A percentile compares a stretch with the other conserved stretches of the same genome.
Conservation (phyloP, 208 protist species). For the Leishmania arabica region DNA sequence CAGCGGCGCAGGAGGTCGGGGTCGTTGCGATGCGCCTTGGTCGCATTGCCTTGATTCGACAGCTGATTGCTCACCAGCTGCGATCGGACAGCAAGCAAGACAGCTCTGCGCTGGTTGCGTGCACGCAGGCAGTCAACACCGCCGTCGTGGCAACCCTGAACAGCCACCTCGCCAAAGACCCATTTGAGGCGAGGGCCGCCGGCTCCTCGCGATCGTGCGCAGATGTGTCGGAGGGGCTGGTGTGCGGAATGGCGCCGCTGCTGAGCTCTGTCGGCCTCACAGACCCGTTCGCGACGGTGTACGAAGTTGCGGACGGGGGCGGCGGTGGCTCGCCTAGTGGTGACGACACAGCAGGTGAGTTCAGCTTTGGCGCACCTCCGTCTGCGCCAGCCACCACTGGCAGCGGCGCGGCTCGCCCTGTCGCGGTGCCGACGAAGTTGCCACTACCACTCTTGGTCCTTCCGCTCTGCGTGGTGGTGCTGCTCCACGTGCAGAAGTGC, state of each 20-base stretch:
- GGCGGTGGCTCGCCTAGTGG: not conserved
- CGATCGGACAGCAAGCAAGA: conserved; percentile 83
- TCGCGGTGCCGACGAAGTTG: conserved; percentile 35
- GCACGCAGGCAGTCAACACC: conserved; percentile 82
- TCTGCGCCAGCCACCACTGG: not conserved
- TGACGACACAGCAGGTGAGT: not conserved
- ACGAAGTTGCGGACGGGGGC: conserved; percentile 11
- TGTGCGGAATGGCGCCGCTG: conserved; percentile 20
- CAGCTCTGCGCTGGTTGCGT: conserved; percentile 75
- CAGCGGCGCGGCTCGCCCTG: not conserved
- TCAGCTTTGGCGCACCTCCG: not conserved
- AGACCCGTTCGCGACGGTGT: conserved; percentile 21
- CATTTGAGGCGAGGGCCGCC: not conserved
- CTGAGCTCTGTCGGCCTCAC: conserved; percentile 18
- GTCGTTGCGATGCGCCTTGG: conserved; percentile 60
- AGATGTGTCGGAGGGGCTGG: conserved; percentile 20
- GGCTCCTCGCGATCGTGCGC: conserved; percentile 5
- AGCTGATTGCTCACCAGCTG: conserved; percentile 91
- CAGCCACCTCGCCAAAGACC: conserved; percentile 32
- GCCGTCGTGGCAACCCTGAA: conserved; percentile 87
- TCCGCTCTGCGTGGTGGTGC: conserved; percentile 76
- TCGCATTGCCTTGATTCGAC: conserved; percentile 84
- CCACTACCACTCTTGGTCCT: conserved; percentile 78
- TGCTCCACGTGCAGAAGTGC: conserved; percentile 59
- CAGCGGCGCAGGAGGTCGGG: conserved; percentile 18